Conservation (phyloP, 495 filamentous ascomycete species). For the Friedmanniomyces simplex region DNA sequence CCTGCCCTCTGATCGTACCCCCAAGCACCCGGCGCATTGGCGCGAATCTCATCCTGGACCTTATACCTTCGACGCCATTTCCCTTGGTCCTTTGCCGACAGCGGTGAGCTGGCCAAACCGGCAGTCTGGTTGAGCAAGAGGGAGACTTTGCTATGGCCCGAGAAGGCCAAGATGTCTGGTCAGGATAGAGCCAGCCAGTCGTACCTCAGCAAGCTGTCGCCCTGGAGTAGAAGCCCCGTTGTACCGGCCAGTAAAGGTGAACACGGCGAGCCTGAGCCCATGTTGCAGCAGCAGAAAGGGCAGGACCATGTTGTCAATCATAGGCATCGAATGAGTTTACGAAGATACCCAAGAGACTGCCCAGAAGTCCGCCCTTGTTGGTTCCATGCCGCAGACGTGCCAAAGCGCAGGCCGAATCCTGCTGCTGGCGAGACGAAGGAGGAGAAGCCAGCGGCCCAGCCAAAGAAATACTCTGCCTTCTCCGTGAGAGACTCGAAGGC, state of each 20-base stretch:
- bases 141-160: conserved; percentile 6
- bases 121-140: conserved; percentile 14
- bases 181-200: conserved; percentile 8
- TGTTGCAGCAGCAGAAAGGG: conserved; percentile 25
- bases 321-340: conserved; percentile 29
- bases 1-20: no score
- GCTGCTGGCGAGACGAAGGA: conserved; percentile 32
- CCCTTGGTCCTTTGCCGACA: conserved; percentile 12
- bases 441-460: conserved; percentile 48
- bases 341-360: conserved; percentile 36
- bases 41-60: conserved; percentile 11
- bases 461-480: conserved; percentile 84
- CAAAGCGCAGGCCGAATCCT: conserved; percentile 57
- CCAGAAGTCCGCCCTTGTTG: conserved; percentile 33
- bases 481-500: conserved; percentile 68
- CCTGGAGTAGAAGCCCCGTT: conserved; percentile 13
- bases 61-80: conserved; percentile 13
- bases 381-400: conserved; percentile 41
- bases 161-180: conserved; percentile 5
- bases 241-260: conserved; percentile 11
- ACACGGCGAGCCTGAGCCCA: conserved; percentile 20
- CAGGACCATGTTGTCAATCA: conserved; percentile 33
- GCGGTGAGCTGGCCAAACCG: not conserved
- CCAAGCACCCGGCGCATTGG: no score
- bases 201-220: conserved; percentile 16